Evolutionary conservation across 2,329 filamentous ascomycete species (phyloP).

Genomic region (Biscogniauxia mediterranea): DNA sequence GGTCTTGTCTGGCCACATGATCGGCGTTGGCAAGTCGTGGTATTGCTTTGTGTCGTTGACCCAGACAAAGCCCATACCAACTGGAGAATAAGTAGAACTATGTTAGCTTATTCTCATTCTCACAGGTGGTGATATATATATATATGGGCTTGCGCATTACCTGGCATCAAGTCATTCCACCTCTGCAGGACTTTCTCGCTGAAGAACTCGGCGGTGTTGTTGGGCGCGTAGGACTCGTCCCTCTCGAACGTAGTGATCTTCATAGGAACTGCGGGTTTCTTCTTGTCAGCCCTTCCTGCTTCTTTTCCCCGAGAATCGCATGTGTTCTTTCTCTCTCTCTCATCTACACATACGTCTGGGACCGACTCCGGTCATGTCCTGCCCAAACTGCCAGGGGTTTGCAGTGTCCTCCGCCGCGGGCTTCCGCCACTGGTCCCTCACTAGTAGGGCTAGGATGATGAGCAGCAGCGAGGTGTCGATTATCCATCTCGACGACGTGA

Average conservation of each 20-base stretch:
- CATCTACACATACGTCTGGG: constrained; percentile 33
- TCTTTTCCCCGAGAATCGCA: background rate
- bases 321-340: background rate
- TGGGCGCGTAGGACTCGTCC: constrained; percentile 39
- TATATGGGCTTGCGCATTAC: constrained; percentile 22
- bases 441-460: constrained; percentile 37
- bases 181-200: constrained; percentile 34
- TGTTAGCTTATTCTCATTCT: background rate
- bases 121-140: background rate
- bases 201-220: constrained; percentile 39
- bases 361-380: constrained; percentile 37
- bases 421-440: constrained; percentile 28
- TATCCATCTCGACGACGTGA: constrained; percentile 37
- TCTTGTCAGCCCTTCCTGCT: background rate
- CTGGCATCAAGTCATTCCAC: constrained; percentile 42
- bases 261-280: constrained; percentile 31
- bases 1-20: constrained; percentile 33
- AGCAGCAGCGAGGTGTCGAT: constrained; percentile 39
- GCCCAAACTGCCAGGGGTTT: constrained; percentile 36
- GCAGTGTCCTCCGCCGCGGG: constrained; percentile 14
- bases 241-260: constrained; percentile 38
- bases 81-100: constrained; percentile 11
- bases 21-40: constrained; percentile 31
- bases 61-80: constrained; percentile 37
- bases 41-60: constrained; percentile 32